phyloP scores from a whole-genome alignment of 2,329 filamentous ascomycete genomes.

The Aspergillus tubingensis region DNA sequence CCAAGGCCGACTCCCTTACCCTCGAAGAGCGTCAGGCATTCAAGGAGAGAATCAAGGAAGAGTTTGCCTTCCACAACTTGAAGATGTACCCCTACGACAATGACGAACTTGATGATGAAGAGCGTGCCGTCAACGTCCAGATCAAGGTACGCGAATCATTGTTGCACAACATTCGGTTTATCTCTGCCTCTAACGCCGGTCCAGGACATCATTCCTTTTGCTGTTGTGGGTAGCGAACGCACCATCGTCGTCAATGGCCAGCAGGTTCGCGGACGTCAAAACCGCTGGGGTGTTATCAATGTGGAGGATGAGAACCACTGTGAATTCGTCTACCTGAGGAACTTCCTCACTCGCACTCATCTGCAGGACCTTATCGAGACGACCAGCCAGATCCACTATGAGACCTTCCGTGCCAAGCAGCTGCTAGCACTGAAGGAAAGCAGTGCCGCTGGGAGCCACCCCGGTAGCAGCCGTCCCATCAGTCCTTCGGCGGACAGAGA shows the following conservation, averaged over 20 bases:
- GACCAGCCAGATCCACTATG: constrained; percentile 99
- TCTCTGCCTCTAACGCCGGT: constrained; percentile 22
- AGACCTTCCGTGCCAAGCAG: constrained; percentile 99
- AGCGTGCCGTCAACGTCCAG: constrained; percentile 86
- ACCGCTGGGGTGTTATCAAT: constrained; percentile 99
- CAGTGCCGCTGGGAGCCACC: constrained; percentile 74
- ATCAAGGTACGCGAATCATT: constrained; percentile 75
- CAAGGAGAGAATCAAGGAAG: constrained; percentile 99
- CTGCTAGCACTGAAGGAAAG: constrained; percentile 97
- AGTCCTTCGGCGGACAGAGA: constrained; percentile 92
- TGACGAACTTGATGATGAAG: constrained; percentile 96
- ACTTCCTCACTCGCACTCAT: constrained; percentile 98
- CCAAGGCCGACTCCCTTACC: constrained; percentile 95
- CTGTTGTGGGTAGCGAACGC: constrained; percentile 97
- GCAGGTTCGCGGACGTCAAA: constrained; percentile 95
- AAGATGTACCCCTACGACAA: constrained; percentile 99
- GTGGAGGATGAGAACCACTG: constrained; percentile 99
- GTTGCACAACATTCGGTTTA: constrained; percentile 35
- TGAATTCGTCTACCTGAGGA: constrained; percentile 97
- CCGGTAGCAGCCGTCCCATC: constrained; percentile 80
- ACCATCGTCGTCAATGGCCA: constrained; percentile 96
- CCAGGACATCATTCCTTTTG: constrained; percentile 91
- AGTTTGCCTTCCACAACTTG: constrained; percentile 99
- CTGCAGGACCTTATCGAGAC: constrained; percentile 99
- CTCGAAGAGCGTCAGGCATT: constrained; percentile 93